Conservation (phyloP, 768 basidiomycete species). For the Exidia glandulosa region DNA sequence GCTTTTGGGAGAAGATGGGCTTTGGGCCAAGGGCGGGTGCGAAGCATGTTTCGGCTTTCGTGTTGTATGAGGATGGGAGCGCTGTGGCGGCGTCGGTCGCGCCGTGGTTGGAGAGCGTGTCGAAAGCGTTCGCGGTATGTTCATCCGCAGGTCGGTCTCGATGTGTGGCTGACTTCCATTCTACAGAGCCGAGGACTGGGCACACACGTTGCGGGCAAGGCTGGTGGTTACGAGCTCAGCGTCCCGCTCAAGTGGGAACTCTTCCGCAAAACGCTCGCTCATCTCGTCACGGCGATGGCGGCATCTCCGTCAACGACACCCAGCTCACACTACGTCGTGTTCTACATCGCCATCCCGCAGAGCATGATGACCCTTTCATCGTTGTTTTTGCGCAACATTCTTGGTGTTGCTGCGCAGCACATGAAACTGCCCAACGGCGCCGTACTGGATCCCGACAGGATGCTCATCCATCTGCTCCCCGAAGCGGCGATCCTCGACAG, state of each 20-base stretch:
- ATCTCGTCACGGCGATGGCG: neutral
- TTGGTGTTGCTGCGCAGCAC: conserved; percentile 45
- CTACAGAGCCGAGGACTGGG: conserved; percentile 53
- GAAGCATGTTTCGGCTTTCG: conserved; percentile 60
- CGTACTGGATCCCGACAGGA: conserved; percentile 24
- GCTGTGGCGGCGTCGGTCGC: conserved; percentile 40
- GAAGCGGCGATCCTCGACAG: conserved; percentile 44
- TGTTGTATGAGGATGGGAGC: conserved; percentile 54
- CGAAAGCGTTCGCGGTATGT: conserved; percentile 48
- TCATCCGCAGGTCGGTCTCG: neutral
- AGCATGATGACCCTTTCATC: conserved; percentile 53
- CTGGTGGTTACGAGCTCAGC: conserved; percentile 39
- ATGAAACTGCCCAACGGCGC: conserved; percentile 1
- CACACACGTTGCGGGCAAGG: conserved; percentile 42
- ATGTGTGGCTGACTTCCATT: neutral
- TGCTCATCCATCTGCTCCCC: conserved; percentile 66
- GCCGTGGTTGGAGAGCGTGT: conserved; percentile 47
- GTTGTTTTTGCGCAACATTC: conserved; percentile 54
- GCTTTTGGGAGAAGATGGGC: conserved; percentile 82
- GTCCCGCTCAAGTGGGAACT: conserved; percentile 56
- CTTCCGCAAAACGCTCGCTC: conserved; percentile 57
- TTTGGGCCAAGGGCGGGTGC: conserved; percentile 56
- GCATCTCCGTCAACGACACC: conserved; percentile 9
- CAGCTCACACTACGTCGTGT: conserved; percentile 34
- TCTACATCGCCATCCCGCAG: conserved; percentile 60